Evolutionary conservation across 116 monocot species (phyloP).

Genomic region (Thalassia testudinum): DNA sequence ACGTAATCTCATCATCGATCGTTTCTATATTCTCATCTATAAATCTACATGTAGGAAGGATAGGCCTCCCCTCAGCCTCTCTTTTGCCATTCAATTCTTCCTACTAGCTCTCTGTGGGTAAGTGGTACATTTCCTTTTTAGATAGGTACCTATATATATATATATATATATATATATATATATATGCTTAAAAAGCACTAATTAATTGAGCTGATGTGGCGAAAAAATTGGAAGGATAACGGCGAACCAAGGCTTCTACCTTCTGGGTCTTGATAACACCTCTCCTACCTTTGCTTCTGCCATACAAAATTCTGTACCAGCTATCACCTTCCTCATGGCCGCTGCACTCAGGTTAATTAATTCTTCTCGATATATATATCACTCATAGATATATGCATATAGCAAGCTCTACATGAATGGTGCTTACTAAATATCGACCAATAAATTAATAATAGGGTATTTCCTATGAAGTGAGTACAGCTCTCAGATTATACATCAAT

Average conservation of each 20-base stretch:
- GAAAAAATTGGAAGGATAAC: constrained; percentile 77
- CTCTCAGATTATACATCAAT: no score
- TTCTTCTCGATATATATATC: no score
- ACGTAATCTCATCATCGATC: neutral
- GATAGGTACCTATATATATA: neutral
- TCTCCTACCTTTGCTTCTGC: constrained; percentile 95
- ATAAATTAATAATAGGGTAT: no score
- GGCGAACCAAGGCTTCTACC: constrained; percentile 94
- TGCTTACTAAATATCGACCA: no score
- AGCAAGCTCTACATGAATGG: no score
- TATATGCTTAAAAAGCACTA: no score
- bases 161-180: neutral
- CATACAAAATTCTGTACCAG: constrained; percentile 94
- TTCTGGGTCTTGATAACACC: constrained; percentile 82
- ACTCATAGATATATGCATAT: no score
- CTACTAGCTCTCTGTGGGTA: constrained; percentile 82
- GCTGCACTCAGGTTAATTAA: constrained; percentile 58
- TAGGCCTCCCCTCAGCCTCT: constrained; percentile 47
- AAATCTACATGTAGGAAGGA: constrained; percentile 48
- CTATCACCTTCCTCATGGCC: constrained; percentile 96
- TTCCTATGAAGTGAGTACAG: no score
- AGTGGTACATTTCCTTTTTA: no score
- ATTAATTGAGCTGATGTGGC: neutral
- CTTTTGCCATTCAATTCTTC: constrained; percentile 74
- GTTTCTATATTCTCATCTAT: neutral